Evolutionary conservation across 768 basidiomycete genomes (phyloP).

Genomic region (Rhizopogon roseolus): DNA sequence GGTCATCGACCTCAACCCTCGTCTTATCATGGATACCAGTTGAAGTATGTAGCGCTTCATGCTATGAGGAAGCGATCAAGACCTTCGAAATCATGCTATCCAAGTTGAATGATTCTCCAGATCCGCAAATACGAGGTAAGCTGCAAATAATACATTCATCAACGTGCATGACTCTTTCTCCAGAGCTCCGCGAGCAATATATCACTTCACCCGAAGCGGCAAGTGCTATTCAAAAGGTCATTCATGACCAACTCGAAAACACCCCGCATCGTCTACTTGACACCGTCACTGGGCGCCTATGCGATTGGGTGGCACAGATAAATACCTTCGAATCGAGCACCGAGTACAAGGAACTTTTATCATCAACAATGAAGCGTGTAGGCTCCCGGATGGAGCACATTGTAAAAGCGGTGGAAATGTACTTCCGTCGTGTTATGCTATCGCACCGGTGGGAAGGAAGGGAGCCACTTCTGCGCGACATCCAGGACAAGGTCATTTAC

Average conservation of each 20-base stretch:
- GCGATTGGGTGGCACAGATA: not conserved
- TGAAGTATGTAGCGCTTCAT: not conserved
- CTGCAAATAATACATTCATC: no score
- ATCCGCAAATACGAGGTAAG: not conserved
- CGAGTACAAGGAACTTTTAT: not conserved
- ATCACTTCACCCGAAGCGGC: no score
- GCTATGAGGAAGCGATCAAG: not conserved
- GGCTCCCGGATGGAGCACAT: not conserved
- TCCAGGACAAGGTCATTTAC: not conserved
- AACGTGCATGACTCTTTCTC: no score
- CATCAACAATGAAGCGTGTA: not conserved
- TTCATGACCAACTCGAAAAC: not conserved
- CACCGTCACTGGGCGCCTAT: not conserved
- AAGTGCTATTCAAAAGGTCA: not conserved
- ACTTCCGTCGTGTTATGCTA: conserved; percentile 1
- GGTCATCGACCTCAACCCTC: no score
- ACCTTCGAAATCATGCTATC: not conserved
- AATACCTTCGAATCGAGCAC: not conserved
- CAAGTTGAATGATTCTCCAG: not conserved
- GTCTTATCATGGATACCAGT: no score
- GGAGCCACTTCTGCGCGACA: not conserved
- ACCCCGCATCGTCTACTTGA: not conserved
- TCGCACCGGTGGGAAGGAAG: not conserved
- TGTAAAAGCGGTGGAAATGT: not conserved
- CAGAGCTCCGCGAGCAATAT: no score